These are phyloP conservation scores for Effrenium voratum DNA, from an alignment of 73 alveolate species.

Conservation along the genomic window DNA sequence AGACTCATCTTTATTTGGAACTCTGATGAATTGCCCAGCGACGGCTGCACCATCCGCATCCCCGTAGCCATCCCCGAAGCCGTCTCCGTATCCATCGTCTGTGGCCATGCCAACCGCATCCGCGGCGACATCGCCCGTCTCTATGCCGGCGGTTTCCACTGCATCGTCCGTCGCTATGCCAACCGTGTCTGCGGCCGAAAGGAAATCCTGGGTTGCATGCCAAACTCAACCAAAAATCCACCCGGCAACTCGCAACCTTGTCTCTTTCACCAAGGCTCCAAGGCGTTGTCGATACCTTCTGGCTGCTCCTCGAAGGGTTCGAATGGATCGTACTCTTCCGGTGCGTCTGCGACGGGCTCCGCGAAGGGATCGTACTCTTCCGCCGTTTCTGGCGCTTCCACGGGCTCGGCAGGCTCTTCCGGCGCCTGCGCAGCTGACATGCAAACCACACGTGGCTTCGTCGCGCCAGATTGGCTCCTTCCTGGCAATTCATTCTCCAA, in stretches of 20 bases:
- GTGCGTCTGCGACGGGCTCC: neutral
- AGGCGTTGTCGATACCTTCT: slow-evolving; percentile 25
- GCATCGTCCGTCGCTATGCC: no score
- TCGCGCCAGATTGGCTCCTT: neutral
- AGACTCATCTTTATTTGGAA: neutral
- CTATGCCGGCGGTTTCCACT: no score
- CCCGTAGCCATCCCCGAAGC: neutral
- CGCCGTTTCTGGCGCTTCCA: no score
- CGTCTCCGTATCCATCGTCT: slow-evolving; percentile 26
- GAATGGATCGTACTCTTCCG: neutral
- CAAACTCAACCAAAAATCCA: neutral
- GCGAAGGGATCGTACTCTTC: neutral
- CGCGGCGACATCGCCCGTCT: no score
- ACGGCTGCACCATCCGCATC: no score
- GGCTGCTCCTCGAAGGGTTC: neutral
- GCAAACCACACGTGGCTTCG: no score
- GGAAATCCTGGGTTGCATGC: neutral
- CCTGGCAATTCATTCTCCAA: neutral
- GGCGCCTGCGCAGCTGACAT: no score
- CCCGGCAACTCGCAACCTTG: neutral
- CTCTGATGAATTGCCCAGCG: neutral
- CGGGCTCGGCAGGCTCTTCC: no score
- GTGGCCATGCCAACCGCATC: neutral
- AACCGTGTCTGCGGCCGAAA: neutral
- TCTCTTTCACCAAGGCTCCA: slow-evolving; percentile 1